Evolutionary conservation across 2,329 filamentous ascomycete genomes (phyloP).

Genomic region (Gaeumannomyces sp.): DNA sequence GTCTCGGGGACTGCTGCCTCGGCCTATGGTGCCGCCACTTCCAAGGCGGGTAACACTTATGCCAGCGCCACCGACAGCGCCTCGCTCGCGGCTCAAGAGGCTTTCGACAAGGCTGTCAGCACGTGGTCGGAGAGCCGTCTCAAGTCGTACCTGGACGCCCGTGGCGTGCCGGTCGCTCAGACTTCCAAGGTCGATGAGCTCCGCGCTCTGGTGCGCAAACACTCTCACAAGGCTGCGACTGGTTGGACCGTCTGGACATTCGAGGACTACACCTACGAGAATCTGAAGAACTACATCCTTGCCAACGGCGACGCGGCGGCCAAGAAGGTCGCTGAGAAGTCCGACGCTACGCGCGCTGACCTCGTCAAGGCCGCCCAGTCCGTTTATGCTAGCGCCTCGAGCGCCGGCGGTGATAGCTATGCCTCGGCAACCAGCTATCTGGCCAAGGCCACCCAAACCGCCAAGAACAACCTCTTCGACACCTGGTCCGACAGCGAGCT

Average conservation of each 20-base stretch:
- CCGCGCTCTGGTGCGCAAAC: conserved; percentile 65
- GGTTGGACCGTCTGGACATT: conserved; percentile 72
- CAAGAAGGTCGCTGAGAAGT: conserved; percentile 55
- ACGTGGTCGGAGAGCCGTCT: conserved; percentile 71
- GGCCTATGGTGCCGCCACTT: conserved; percentile 65
- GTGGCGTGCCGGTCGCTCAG: conserved; percentile 70
- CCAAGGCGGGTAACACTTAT: conserved; percentile 68
- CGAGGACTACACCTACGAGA: conserved; percentile 67
- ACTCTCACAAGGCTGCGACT: conserved; percentile 62
- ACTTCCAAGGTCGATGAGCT: conserved; percentile 66
- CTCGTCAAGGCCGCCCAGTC: conserved; percentile 59
- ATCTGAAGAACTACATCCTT: conserved; percentile 55
- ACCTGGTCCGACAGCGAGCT: conserved; percentile 68
- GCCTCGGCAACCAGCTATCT: conserved; percentile 69
- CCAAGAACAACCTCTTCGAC: conserved; percentile 62
- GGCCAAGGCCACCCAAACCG: conserved; percentile 56
- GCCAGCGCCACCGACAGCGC: conserved; percentile 69
- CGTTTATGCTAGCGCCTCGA: conserved; percentile 53
- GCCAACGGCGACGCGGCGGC: conserved; percentile 48
- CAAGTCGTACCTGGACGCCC: conserved; percentile 72
- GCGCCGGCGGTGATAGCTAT: conserved; percentile 48
- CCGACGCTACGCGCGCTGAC: conserved; percentile 64
- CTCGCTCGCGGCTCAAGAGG: conserved; percentile 54
- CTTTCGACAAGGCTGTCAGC: conserved; percentile 56
- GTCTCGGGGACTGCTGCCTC: conserved; percentile 50